These are phyloP conservation scores for Umbelopsis vinacea DNA, from an alignment of 192 early-diverging fungal species.

Conservation along the genomic window DNA sequence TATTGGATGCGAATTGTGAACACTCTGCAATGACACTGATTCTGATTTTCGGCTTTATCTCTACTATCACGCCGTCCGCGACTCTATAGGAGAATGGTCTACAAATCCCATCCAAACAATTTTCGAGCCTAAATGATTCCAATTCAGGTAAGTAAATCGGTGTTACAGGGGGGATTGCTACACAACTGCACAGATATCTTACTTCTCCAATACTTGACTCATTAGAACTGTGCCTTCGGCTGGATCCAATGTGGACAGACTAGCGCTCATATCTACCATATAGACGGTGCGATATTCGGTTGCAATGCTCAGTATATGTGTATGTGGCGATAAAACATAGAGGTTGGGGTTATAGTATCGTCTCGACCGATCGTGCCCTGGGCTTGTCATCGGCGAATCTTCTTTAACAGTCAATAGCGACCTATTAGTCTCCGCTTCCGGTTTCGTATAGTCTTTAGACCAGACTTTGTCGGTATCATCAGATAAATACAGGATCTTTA, in stretches of 20 bases:
- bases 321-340: conserved; percentile 64
- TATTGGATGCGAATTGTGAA: conserved; percentile 61
- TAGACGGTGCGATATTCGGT: conserved; percentile 67
- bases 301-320: conserved; percentile 62
- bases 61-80: neutral
- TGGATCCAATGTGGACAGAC: conserved; percentile 61
- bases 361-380: neutral
- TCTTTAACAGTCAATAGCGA: neutral
- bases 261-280: conserved; percentile 70
- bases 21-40: conserved; percentile 62
- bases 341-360: conserved; percentile 23
- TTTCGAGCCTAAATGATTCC: conserved; percentile 25
- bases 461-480: conserved; percentile 2
- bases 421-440: neutral
- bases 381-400: neutral
- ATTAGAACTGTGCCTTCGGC: conserved; percentile 46
- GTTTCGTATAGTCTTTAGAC: neutral
- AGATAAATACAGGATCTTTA: conserved; percentile 32
- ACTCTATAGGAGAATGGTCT: conserved; percentile 43
- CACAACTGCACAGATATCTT: conserved; percentile 9
- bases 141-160: neutral
- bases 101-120: conserved; percentile 39
- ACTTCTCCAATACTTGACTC: conserved; percentile 56
- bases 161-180: neutral
- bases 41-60: conserved; percentile 41